Evolutionary conservation across 805 yeast genomes (phyloP).

Genomic region (Candida stauntonica): DNA sequence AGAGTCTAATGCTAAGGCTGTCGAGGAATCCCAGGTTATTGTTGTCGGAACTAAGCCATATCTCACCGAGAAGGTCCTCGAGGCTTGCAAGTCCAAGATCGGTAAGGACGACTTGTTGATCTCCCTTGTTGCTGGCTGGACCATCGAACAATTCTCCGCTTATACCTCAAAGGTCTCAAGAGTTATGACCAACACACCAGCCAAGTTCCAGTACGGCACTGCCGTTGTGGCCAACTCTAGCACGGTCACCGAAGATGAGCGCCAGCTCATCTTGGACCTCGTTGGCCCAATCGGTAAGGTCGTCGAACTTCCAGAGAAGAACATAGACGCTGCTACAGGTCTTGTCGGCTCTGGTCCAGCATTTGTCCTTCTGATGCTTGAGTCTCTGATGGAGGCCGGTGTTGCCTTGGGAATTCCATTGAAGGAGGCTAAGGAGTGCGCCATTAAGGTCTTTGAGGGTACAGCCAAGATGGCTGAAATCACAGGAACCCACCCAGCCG

Average conservation of each 20-base stretch:
- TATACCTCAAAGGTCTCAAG: constrained; percentile 63
- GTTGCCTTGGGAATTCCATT: constrained; percentile 90
- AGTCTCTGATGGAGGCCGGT: constrained; percentile 91
- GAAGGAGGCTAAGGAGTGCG: constrained; percentile 76
- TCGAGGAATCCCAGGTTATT: constrained; percentile 60
- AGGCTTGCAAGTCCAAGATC: constrained; percentile 30
- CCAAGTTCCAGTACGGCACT: constrained; percentile 88
- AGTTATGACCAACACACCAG: constrained; percentile 99
- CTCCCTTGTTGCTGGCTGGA: constrained; percentile 90
- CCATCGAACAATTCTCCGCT: constrained; percentile 58
- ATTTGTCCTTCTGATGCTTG: constrained; percentile 82
- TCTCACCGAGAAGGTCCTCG: constrained; percentile 58
- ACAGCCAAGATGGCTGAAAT: constrained; percentile 85
- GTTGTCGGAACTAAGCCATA: constrained; percentile 89
- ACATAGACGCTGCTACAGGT: constrained; percentile 95
- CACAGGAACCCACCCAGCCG: constrained; percentile 85
- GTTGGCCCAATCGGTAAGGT: constrained; percentile 65
- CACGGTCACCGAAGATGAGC: constrained; percentile 41
- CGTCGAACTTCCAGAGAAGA: constrained; percentile 71
- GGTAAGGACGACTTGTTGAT: constrained; percentile 53
- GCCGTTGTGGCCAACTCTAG: constrained; percentile 81
- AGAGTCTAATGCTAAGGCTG: constrained; percentile 52
- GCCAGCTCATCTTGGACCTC: constrained; percentile 41
- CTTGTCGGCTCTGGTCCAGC: constrained; percentile 98
- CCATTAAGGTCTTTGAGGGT: constrained; percentile 92